Evolutionary conservation across 1,284 basidiomycete species (phyloP).

Genomic region (Ustilago sp.): DNA sequence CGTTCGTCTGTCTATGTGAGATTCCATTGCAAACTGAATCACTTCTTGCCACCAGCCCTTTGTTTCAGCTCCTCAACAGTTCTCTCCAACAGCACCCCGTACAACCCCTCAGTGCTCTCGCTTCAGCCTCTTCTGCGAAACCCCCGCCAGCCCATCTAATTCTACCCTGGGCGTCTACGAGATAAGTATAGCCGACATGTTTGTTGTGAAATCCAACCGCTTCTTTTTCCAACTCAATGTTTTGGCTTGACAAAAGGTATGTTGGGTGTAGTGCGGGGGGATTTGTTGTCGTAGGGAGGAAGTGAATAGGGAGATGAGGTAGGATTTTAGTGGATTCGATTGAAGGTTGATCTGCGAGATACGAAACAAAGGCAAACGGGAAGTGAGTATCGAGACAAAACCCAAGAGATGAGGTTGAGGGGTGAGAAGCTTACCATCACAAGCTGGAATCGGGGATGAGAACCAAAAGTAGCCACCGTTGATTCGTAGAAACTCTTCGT

Average conservation of each 20-base stretch:
- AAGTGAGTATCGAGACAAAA: no score
- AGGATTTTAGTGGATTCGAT: conserved; percentile 88
- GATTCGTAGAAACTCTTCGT: conserved; percentile 79
- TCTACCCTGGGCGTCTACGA: conserved; percentile 85
- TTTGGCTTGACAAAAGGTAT: conserved; percentile 85
- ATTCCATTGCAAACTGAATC: no score
- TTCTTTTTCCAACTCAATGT: conserved; percentile 73
- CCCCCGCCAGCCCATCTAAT: conserved; percentile 94
- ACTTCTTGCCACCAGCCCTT: no score
- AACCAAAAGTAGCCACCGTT: conserved; percentile 76
- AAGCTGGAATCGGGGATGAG: conserved; percentile 80
- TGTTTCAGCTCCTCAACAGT: conserved; percentile 7
- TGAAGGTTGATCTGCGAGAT: conserved; percentile 76
- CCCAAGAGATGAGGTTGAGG: background rate
- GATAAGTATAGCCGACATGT: conserved; percentile 91
- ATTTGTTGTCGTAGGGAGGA: conserved; percentile 78
- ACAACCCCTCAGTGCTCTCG: conserved; percentile 79
- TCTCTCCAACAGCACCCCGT: conserved; percentile 70
- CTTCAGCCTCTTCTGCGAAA: conserved; percentile 82
- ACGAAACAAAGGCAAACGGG: background rate
- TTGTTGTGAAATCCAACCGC: conserved; percentile 88
- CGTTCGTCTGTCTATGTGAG: no score
- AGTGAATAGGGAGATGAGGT: conserved; percentile 85
- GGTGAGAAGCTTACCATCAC: conserved; percentile 77
- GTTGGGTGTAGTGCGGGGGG: conserved; percentile 77